These are phyloP conservation scores for Trichoderma reesei DNA, from an alignment of 495 filamentous ascomycete species.

Conservation along the genomic window DNA sequence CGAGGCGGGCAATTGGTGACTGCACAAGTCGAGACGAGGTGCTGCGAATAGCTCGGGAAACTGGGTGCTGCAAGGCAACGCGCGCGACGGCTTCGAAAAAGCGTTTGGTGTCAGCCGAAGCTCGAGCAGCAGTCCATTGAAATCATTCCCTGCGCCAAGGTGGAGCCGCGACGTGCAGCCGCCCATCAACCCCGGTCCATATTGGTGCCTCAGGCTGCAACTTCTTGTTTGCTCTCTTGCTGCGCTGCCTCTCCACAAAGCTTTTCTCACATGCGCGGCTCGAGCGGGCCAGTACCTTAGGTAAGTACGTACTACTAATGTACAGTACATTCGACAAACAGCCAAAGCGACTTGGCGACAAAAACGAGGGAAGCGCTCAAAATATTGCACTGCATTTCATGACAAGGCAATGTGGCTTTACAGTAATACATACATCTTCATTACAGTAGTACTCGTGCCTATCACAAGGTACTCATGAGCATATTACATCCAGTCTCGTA, in stretches of 20 bases:
- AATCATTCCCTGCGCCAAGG: not conserved
- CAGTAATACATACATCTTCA: no score
- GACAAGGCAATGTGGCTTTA: no score
- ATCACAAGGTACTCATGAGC: not conserved
- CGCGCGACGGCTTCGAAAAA: not conserved
- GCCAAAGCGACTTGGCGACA: no score
- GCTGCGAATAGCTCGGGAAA: constrained; percentile 5
- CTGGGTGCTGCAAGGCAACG: not conserved
- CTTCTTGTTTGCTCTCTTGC: not conserved
- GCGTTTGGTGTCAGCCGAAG: not conserved
- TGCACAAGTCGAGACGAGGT: not conserved
- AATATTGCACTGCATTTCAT: no score
- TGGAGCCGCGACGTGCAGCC: not conserved
- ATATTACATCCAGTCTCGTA: not conserved
- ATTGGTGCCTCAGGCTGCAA: not conserved
- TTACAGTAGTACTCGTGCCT: no score
- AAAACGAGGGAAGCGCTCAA: no score
- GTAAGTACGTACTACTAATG: no score
- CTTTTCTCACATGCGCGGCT: not conserved
- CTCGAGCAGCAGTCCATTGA: not conserved
- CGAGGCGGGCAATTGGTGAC: not conserved
- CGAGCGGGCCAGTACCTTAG: no score
- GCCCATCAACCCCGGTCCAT: not conserved
- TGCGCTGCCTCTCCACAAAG: not conserved
- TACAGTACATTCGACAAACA: no score